Evolutionary conservation across 2,329 filamentous ascomycete genomes (phyloP), one percentile per base, ranked within the genome.

Genomic region (Talaromyces verruculosus): DNA sequence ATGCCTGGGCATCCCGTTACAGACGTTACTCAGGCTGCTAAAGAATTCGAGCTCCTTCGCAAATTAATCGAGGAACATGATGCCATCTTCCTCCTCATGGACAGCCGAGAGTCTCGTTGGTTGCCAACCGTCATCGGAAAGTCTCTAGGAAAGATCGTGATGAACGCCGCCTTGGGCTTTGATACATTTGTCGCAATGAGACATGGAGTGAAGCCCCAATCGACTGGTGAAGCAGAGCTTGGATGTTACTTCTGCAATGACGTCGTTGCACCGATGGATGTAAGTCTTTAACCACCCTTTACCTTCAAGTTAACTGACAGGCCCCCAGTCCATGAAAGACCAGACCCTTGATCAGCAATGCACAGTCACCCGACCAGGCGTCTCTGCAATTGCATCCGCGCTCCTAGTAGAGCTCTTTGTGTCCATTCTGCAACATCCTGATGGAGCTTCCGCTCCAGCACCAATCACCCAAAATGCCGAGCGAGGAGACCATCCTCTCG

Each of bases 161-260:
- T 99, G 86, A 99, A 98, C 77, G 93, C 94, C 7, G 95, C 95
- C 1, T 84, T 99, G 2, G 95, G 95, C 0, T 99, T 99, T 74
- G 95, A 99, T 78, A 95, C 93, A 0, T 99, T 92, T 72, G 93
- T 99, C 2, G 93, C 97, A 41, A 98, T 99, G 95, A 88, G 95
- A 65, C 95, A 99, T 77, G 95, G 95, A 1, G 84, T 92, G 5
- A 85, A 87, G 70, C 82, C 83, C 3, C 76, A 79, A 49, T 81
- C 83, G 61, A 82, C 85, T 11, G 84, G 80, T n/a, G 83, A 87
- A 63, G 82, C 87, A 61, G 88, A 91, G 30, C 83, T 98, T 30
- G 95, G 95, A 10, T 99, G 95, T 79, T 99, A 99, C 77, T 99
- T 98, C 79, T 99, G 95, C 80, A 98, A 96, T 73, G 95, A 99